Percentiles rank a stretch among this genome's conserved stretches.
These are phyloP conservation scores for Candida nonsorbophila DNA, from an alignment of 805 yeast genomes.

Conservation along the genomic window DNA sequence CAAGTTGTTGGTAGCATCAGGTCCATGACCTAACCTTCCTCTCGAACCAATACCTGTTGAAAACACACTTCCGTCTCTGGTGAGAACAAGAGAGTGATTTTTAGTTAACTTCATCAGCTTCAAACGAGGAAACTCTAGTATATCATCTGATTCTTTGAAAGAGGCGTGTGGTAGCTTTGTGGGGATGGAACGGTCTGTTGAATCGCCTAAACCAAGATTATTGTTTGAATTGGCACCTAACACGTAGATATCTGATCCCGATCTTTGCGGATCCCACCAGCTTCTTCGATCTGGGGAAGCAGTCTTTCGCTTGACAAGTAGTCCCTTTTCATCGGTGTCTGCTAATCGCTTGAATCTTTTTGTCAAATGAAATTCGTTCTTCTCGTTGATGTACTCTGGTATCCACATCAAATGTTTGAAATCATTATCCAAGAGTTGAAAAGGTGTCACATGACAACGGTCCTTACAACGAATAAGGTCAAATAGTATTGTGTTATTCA, in stretches of 20 bases:
- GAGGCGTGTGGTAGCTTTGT: slow-evolving; percentile 29
- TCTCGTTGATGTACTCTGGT: slow-evolving; percentile 37
- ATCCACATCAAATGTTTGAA: slow-evolving; percentile 37
- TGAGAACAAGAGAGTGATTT: slow-evolving; percentile 58
- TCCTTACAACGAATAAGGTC: slow-evolving; percentile 56
- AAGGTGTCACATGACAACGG: slow-evolving; percentile 65
- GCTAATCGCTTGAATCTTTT: slow-evolving; percentile 13
- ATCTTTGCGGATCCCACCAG: slow-evolving; percentile 43
- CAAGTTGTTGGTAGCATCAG: slow-evolving; percentile 30
- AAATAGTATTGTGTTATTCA: slow-evolving; percentile 15
- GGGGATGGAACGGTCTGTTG: slow-evolving; percentile 41
- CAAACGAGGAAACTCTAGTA: slow-evolving; percentile 36
- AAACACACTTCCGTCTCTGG: slow-evolving; percentile 50
- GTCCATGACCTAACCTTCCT: slow-evolving; percentile 64
- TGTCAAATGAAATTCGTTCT: slow-evolving; percentile 21
- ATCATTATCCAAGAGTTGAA: slow-evolving; percentile 56
- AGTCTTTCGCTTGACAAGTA: not conserved
- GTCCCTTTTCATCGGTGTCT: not conserved
- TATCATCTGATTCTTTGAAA: slow-evolving; percentile 12
- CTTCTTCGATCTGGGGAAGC: slow-evolving; percentile 1
- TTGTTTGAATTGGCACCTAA: slow-evolving; percentile 61
- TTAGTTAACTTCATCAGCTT: slow-evolving; percentile 51
- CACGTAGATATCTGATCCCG: slow-evolving; percentile 55
- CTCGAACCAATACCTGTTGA: slow-evolving; percentile 64
- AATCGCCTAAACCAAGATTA: slow-evolving; percentile 63